Conservation (phyloP, 495 filamentous ascomycete genomes). For the Niebla homalea region DNA sequence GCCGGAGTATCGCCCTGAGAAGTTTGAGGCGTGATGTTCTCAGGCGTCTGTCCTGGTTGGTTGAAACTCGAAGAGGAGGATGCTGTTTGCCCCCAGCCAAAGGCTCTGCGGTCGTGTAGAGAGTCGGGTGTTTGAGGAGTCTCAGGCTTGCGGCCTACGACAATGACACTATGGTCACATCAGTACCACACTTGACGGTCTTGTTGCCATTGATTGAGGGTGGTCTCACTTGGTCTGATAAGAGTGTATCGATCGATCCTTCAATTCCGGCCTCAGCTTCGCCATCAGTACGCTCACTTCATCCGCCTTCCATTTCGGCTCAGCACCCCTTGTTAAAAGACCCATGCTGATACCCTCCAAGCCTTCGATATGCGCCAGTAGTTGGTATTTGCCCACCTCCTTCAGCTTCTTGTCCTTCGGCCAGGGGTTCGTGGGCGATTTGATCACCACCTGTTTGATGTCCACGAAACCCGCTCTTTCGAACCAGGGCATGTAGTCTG, state of each 20-base stretch:
- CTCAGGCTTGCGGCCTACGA: slow-evolving; percentile 15
- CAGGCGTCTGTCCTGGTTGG: too few relatives aligned
- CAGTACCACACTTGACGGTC: neutral
- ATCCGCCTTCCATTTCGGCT: slow-evolving; percentile 17
- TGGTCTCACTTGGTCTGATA: slow-evolving; percentile 14
- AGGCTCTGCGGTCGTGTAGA: neutral
- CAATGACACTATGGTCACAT: slow-evolving; percentile 1
- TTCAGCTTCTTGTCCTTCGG: slow-evolving; percentile 33
- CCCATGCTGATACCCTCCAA: slow-evolving; percentile 24
- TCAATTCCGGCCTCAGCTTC: slow-evolving; percentile 20
- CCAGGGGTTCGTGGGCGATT: slow-evolving; percentile 49
- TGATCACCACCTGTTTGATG: slow-evolving; percentile 40
- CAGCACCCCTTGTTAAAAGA: slow-evolving; percentile 19
- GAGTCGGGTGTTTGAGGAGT: neutral
- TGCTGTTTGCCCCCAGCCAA: neutral
- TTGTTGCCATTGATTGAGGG: neutral
- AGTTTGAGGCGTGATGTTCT: too few relatives aligned
- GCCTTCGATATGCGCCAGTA: slow-evolving; percentile 23
- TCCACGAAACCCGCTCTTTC: slow-evolving; percentile 50
- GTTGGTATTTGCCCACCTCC: slow-evolving; percentile 23
- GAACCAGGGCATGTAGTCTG: slow-evolving; percentile 43
- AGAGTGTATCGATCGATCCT: slow-evolving; percentile 19
- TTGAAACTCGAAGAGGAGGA: too few relatives aligned
- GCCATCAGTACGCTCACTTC: slow-evolving; percentile 21
- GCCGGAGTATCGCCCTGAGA: too few relatives aligned